Conservation (phyloP, 73 alveolate genomes). For the Paramecium primaurelia region DNA sequence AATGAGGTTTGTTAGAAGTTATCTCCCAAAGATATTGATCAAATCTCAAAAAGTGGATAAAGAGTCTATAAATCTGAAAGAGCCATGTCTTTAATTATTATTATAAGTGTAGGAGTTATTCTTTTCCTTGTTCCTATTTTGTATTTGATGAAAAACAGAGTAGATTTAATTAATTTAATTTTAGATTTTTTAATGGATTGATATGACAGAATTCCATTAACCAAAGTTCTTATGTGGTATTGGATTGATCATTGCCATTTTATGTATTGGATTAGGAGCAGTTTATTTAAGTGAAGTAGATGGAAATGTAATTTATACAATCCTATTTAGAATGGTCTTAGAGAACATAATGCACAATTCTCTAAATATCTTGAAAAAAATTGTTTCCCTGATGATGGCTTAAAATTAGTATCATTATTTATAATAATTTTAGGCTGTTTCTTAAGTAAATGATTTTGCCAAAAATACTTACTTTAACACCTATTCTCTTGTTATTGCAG, state of each 20-base stretch:
- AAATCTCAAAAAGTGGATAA: not conserved
- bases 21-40: not conserved
- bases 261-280: not conserved
- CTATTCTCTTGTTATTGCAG: not conserved
- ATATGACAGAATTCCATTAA: constrained; percentile 30
- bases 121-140: not conserved
- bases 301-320: not conserved
- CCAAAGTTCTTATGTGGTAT: not conserved
- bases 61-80: not conserved
- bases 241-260: not conserved
- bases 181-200: not conserved
- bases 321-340: constrained; percentile 8
- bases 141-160: not conserved
- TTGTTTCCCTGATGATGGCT: constrained; percentile 4
- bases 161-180: not conserved
- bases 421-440: not conserved
- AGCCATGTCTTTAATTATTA: not conserved
- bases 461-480: not conserved
- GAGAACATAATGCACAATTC: not conserved
- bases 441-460: not conserved
- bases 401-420: not conserved
- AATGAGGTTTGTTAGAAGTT: not conserved
- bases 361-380: not conserved
- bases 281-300: not conserved
- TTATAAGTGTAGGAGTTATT: not conserved